Percentiles rank a stretch among this genome's conserved stretches.
Conservation (phyloP, 306 rosid genomes). For the Clitoria ternatea region DNA sequence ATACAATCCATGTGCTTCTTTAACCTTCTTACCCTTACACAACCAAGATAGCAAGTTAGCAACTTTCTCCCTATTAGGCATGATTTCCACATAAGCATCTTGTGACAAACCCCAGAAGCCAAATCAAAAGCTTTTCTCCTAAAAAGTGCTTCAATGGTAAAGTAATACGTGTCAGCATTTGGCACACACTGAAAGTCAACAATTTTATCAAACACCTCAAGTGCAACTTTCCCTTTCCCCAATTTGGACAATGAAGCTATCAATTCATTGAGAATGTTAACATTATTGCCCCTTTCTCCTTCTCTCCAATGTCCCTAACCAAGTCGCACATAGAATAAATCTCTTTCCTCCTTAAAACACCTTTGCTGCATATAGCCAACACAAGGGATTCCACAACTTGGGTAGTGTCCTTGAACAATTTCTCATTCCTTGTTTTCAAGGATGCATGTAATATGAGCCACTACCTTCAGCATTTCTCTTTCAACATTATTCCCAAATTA, state of each 20-base stretch:
- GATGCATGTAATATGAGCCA: too few relatives aligned
- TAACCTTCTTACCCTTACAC: slow-evolving; percentile 55
- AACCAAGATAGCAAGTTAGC: slow-evolving; percentile 62
- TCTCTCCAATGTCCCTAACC: slow-evolving; percentile 50
- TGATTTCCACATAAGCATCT: slow-evolving; percentile 51
- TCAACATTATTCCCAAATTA: too few relatives aligned
- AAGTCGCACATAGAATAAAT: slow-evolving; percentile 63
- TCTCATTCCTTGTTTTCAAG: slow-evolving; percentile 42
- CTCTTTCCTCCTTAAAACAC: slow-evolving; percentile 32
- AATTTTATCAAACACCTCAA: slow-evolving; percentile 54
- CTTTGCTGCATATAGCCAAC: slow-evolving; percentile 20
- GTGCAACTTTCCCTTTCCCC: slow-evolving; percentile 70
- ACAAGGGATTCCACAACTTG: slow-evolving; percentile 50
- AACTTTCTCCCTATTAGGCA: slow-evolving; percentile 52
- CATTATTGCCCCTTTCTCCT: slow-evolving; percentile 35
- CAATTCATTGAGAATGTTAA: slow-evolving; percentile 45
- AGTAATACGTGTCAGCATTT: slow-evolving; percentile 53
- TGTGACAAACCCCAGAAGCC: slow-evolving; percentile 51
- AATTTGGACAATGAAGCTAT: slow-evolving; percentile 49
- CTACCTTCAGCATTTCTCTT: too few relatives aligned
- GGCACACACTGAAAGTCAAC: slow-evolving; percentile 52
- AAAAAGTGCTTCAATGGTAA: slow-evolving; percentile 59
- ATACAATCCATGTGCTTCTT: slow-evolving; percentile 56
- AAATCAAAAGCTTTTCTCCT: slow-evolving; percentile 43
- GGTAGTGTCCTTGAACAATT: slow-evolving; percentile 33